phyloP scores from a whole-genome alignment of 805 yeast genomes.

The Suhomyces faveliae region DNA sequence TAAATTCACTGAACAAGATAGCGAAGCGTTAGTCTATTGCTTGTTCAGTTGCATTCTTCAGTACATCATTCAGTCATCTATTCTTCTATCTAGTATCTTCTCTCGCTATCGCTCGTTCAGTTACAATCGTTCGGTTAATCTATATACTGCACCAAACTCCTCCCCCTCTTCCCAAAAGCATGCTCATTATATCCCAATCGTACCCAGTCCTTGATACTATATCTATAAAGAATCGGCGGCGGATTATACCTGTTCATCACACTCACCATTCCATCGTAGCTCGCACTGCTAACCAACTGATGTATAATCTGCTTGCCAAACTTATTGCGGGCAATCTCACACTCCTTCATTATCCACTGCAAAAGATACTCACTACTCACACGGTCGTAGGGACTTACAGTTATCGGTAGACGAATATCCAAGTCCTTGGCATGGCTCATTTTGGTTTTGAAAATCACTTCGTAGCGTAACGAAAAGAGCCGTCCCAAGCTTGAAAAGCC shows the following conservation, averaged over 20 bases:
- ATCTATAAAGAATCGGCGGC: slow-evolving; percentile 29
- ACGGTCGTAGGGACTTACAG: slow-evolving; percentile 53
- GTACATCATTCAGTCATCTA: no score
- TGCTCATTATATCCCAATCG: slow-evolving; percentile 39
- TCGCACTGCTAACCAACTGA: slow-evolving; percentile 15
- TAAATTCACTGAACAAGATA: no score
- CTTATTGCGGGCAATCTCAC: slow-evolving; percentile 39
- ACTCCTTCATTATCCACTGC: slow-evolving; percentile 53
- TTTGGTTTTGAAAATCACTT: slow-evolving; percentile 48
- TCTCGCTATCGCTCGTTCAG: no score
- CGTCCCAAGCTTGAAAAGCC: slow-evolving; percentile 52
- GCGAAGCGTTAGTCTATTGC: no score
- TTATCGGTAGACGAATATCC: slow-evolving; percentile 50
- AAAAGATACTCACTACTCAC: slow-evolving; percentile 48
- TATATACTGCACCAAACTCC: slow-evolving; percentile 22
- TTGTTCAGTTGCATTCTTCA: no score
- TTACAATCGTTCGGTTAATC: slow-evolving; percentile 18
- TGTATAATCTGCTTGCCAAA: slow-evolving; percentile 35
- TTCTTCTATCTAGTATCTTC: no score
- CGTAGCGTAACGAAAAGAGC: slow-evolving; percentile 52
- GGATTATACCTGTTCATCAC: slow-evolving; percentile 21
- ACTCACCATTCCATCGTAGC: slow-evolving; percentile 21
- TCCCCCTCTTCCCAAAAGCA: slow-evolving; percentile 25
- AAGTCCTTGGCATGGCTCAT: slow-evolving; percentile 49
- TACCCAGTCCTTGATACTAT: slow-evolving; percentile 37